Percentiles rank a stretch among this genome's conserved stretches.
These are phyloP conservation scores for Globisporangium cystogenes DNA, from an alignment of 352 stramenopile species.

Conservation along the genomic window DNA sequence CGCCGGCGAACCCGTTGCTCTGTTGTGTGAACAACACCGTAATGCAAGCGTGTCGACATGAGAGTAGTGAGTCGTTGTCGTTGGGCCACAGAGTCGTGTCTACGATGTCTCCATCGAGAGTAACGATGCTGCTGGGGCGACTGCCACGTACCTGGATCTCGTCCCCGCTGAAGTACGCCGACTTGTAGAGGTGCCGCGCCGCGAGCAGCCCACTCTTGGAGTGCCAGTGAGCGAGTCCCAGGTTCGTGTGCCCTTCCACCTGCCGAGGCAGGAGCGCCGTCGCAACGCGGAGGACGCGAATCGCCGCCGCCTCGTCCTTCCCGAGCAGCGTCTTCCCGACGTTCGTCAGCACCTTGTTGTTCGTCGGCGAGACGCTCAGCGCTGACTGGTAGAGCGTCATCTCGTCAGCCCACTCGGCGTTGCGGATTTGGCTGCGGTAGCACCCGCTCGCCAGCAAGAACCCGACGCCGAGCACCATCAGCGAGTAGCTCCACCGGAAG, in stretches of 20 bases:
- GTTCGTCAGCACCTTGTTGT: conserved; percentile 78
- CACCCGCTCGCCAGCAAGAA: conserved; percentile 28
- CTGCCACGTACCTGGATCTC: conserved; percentile 13
- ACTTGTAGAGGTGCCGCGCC: conserved; percentile 48
- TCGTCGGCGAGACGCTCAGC: conserved; percentile 47
- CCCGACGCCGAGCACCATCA: conserved; percentile 11
- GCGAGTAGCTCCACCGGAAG: conserved; percentile 5
- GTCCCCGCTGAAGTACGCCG: conserved; percentile 17
- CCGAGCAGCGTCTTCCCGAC: conserved; percentile 57
- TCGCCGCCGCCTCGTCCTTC: conserved; percentile 25
- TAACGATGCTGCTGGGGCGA: too few species aligned
- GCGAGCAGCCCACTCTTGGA: conserved; percentile 22
- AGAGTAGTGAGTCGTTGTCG: too few species aligned
- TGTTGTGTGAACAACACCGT: conserved; percentile 1
- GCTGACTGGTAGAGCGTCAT: conserved; percentile 49
- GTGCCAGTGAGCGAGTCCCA: conserved; percentile 36
- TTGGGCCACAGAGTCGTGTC: too few species aligned
- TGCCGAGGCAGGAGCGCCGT: conserved; percentile 37
- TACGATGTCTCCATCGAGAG: too few species aligned
- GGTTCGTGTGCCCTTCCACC: conserved; percentile 50
- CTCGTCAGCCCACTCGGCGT: conserved; percentile 63
- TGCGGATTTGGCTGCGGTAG: conserved; percentile 42
- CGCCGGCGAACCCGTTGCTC: conserved; percentile 33
- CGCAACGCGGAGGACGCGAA: conserved; percentile 30
- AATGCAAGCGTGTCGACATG: too few species aligned